Evolutionary conservation across 805 yeast genomes (phyloP).

Genomic region (Saccharomyces kudriavzevii): DNA sequence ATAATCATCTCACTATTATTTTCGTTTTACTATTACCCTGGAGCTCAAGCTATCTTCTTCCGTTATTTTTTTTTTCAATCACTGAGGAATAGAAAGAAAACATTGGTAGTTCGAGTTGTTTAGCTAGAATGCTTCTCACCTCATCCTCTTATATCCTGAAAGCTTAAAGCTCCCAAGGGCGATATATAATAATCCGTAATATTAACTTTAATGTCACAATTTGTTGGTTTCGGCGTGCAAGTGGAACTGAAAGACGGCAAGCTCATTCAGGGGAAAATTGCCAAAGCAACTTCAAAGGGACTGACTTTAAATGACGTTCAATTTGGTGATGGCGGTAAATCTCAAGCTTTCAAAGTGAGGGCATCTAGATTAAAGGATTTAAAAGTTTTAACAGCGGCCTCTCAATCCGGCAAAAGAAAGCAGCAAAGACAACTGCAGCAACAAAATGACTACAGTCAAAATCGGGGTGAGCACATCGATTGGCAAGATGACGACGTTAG

Average conservation of each 20-base stretch:
- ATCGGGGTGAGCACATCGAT: slow-evolving; percentile 31
- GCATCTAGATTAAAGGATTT: slow-evolving; percentile 30
- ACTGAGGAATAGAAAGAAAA: background rate
- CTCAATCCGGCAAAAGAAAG: slow-evolving; percentile 7
- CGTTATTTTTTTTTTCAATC: background rate
- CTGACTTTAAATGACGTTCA: slow-evolving; percentile 34
- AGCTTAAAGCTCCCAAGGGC: background rate
- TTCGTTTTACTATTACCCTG: background rate
- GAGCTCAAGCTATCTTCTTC: background rate
- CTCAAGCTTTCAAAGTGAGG: slow-evolving; percentile 29
- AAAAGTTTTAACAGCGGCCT: slow-evolving; percentile 24
- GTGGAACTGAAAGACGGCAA: slow-evolving; percentile 37
- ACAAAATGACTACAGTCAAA: slow-evolving; percentile 18
- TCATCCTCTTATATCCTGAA: background rate
- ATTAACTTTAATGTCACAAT: slow-evolving; percentile 29
- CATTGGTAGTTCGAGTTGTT: background rate
- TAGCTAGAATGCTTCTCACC: background rate
- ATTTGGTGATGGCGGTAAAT: slow-evolving; percentile 25
- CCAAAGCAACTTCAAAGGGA: slow-evolving; percentile 35
- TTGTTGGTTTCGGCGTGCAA: slow-evolving; percentile 41
- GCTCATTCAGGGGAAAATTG: slow-evolving; percentile 35
- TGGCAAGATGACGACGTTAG: slow-evolving; percentile 45
- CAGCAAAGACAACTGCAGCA: slow-evolving; percentile 8
- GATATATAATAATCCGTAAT: background rate
- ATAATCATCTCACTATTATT: background rate